These are phyloP conservation scores for Termitomyces sp. DNA, from an alignment of 768 basidiomycete species.

Conservation along the genomic window DNA sequence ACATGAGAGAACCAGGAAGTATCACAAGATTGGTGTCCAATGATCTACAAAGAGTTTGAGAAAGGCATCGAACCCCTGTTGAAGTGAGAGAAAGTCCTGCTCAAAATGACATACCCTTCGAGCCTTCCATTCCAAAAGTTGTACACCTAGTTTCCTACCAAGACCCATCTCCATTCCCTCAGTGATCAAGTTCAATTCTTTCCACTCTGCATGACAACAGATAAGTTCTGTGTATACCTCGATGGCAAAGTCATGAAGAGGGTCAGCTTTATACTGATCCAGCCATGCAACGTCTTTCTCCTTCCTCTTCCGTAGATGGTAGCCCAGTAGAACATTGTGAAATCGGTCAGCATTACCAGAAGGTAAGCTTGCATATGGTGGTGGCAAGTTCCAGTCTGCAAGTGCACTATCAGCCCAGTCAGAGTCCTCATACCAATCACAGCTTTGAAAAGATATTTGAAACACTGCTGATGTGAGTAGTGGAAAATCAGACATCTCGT, in stretches of 20 bases:
- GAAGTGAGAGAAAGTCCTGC: not conserved
- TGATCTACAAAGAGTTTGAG: conserved; percentile 2
- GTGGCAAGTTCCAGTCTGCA: not conserved
- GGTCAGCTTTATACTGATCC: too few species aligned
- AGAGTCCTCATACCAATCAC: conserved; percentile 2
- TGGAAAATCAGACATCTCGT: not conserved
- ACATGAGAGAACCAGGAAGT: not conserved
- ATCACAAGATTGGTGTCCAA: not conserved
- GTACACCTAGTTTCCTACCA: not conserved
- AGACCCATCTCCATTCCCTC: too few species aligned
- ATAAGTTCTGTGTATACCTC: too few species aligned
- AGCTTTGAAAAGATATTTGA: not conserved
- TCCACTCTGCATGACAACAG: too few species aligned
- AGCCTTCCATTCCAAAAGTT: conserved; percentile 1
- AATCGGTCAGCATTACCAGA: not conserved
- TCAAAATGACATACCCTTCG: conserved; percentile 2
- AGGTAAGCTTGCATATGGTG: not conserved
- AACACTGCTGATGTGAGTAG: not conserved
- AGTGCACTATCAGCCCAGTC: conserved; percentile 3
- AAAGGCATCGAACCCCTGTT: not conserved
- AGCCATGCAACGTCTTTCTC: too few species aligned
- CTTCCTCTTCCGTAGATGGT: too few species aligned
- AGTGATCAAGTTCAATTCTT: too few species aligned
- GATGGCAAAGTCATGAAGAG: too few species aligned
- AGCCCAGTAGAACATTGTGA: too few species aligned